Conservation (phyloP, 2,329 filamentous ascomycete species). For the Hymenoscyphus occultus region DNA sequence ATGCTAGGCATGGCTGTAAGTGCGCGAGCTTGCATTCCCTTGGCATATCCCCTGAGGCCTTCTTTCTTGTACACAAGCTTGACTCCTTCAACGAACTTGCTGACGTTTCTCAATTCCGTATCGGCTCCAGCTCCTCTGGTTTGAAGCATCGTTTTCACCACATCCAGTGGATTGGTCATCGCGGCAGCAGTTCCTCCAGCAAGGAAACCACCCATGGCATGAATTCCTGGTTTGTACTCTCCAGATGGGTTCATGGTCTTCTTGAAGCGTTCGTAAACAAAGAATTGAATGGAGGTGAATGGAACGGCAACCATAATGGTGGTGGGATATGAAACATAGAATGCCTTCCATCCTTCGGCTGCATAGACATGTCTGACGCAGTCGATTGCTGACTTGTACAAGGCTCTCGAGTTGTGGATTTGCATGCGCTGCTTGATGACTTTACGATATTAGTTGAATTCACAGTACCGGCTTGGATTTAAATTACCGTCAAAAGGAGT, state of each 20-base stretch:
- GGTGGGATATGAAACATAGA: conserved; percentile 98
- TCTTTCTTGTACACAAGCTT: conserved; percentile 61
- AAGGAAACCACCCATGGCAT: conserved; percentile 87
- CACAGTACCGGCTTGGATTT: conserved; percentile 1
- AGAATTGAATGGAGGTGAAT: conserved; percentile 95
- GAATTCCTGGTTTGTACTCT: conserved; percentile 86
- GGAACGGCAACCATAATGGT: conserved; percentile 98
- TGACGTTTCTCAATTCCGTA: conserved; percentile 54
- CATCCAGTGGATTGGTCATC: conserved; percentile 92
- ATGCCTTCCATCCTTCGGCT: conserved; percentile 83
- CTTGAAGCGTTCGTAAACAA: conserved; percentile 95
- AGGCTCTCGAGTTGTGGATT: conserved; percentile 83
- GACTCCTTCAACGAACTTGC: conserved; percentile 33
- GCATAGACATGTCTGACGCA: conserved; percentile 87
- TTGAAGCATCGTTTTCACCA: conserved; percentile 96
- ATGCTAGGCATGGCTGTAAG: conserved; percentile 98
- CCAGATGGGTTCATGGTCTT: conserved; percentile 86
- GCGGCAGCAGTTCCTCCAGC: conserved; percentile 92
- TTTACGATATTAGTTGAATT: conserved; percentile 40
- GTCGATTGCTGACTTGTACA: conserved; percentile 81
- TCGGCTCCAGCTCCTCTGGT: conserved; percentile 84
- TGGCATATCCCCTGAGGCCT: conserved; percentile 84
- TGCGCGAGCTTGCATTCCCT: conserved; percentile 84
- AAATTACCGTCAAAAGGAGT: conserved; percentile 90
- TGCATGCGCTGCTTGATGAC: conserved; percentile 99